Percentiles rank a stretch among this genome's conserved stretches.
Conservation (phyloP, 768 basidiomycete genomes). For the Lentinus brumalis region DNA sequence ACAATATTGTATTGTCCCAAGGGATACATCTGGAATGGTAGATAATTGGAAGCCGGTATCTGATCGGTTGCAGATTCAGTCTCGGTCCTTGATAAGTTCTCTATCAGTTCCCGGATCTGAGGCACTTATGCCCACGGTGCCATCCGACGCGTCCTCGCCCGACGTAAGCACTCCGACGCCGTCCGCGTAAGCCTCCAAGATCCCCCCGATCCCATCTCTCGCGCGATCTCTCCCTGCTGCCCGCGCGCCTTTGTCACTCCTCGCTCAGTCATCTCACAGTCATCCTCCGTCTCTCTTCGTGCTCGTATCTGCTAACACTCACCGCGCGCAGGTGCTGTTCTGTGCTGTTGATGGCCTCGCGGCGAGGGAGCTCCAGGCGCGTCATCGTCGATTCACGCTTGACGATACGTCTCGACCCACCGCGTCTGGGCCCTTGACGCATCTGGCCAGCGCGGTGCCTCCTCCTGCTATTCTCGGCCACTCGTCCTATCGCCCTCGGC, state of each 20-base stretch:
- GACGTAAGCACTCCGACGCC: constrained; percentile 8
- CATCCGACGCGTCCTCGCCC: constrained; percentile 9
- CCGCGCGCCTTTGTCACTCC: not conserved
- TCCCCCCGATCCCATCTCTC: constrained; percentile 4
- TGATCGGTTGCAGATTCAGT: too few relatives aligned
- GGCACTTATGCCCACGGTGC: too few relatives aligned
- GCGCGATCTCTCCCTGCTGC: not conserved
- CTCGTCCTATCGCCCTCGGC: constrained; percentile 1
- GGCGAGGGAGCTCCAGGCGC: not conserved
- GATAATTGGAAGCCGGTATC: too few relatives aligned
- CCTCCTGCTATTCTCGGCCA: not conserved
- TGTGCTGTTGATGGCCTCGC: not conserved
- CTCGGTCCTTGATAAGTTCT: too few relatives aligned
- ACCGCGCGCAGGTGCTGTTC: too few relatives aligned
- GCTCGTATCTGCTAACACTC: too few relatives aligned
- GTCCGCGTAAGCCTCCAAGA: constrained; percentile 1
- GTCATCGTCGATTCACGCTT: not conserved
- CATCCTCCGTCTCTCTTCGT: not conserved
- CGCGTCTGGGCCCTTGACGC: not conserved
- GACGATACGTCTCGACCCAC: not conserved
- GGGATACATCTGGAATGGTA: too few relatives aligned
- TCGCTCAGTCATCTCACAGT: too few relatives aligned
- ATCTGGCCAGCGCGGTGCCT: constrained; percentile 1
- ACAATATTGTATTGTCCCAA: too few relatives aligned
- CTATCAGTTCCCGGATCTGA: too few relatives aligned